phyloP scores from a whole-genome alignment of 1,284 basidiomycete genomes.

The Boletus subluridellus region DNA sequence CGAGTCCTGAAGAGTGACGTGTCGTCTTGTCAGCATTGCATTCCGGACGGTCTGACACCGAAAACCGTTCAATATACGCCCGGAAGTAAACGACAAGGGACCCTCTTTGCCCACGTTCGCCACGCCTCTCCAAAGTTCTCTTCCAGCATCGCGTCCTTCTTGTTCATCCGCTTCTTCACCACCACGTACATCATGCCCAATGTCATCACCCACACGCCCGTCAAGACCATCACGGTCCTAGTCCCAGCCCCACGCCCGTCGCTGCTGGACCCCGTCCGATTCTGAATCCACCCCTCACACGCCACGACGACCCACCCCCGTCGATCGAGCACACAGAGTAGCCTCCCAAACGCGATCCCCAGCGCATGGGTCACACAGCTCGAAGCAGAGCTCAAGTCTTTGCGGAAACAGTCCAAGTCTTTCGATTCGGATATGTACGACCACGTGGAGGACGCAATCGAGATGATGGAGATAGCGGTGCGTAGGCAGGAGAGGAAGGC shows the following conservation, averaged over 20 bases:
- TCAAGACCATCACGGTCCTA: neutral
- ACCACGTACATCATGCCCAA: accelerated
- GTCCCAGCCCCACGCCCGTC: neutral
- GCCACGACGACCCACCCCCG: neutral
- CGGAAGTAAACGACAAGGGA: constrained; percentile 41
- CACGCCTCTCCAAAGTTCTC: constrained; percentile 39
- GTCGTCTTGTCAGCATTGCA: neutral
- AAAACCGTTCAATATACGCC: constrained; percentile 33
- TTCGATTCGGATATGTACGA: constrained; percentile 31
- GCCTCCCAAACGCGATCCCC: neutral
- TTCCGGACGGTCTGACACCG: neutral
- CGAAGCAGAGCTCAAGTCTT: constrained; percentile 26
- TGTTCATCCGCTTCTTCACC: constrained; percentile 12
- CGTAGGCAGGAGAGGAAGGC: constrained; percentile 34
- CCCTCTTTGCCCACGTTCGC: constrained; percentile 38
- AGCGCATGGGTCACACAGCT: constrained; percentile 15
- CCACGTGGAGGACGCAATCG: no score
- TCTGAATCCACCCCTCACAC: neutral
- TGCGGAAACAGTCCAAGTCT: constrained; percentile 23
- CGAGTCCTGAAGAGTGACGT: neutral
- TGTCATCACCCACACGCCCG: neutral
- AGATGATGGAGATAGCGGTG: constrained; percentile 24
- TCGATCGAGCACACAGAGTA: constrained; percentile 13
- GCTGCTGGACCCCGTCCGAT: neutral
- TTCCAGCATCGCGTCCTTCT: constrained; percentile 41